Percentiles rank a stretch among this genome's conserved stretches.
Conservation (phyloP, 2,329 filamentous ascomycete genomes). For the Trichoderma arundinaceum region DNA sequence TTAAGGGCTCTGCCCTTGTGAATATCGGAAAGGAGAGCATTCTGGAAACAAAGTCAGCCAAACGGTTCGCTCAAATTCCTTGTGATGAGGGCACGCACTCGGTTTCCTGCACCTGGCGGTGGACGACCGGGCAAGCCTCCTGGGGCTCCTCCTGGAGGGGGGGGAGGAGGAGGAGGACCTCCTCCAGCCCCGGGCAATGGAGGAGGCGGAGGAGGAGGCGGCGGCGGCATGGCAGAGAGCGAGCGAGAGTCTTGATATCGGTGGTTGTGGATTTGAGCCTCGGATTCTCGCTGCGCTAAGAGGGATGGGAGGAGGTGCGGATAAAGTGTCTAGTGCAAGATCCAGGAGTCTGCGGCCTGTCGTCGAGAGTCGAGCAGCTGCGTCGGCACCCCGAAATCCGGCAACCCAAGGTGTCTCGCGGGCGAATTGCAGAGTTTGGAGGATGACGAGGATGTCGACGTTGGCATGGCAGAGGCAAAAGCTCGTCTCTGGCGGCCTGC, state of each 20-base stretch:
- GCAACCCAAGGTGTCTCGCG: constrained; percentile 4
- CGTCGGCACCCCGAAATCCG: not conserved
- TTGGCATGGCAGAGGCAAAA: constrained; percentile 16
- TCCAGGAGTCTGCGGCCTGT: not conserved
- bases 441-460: constrained; percentile 1
- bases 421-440: constrained; percentile 5
- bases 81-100: constrained; percentile 59
- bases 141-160: constrained; percentile 53
- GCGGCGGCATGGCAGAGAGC: constrained; percentile 52
- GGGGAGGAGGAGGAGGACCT: constrained; percentile 62
- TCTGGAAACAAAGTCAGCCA: constrained; percentile 56
- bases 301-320: not conserved
- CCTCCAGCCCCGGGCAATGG: constrained; percentile 67
- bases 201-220: constrained; percentile 73
- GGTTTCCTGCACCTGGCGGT: constrained; percentile 58
- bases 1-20: constrained; percentile 78
- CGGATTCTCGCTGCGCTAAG: constrained; percentile 12
- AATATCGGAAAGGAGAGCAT: constrained; percentile 87
- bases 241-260: constrained; percentile 10
- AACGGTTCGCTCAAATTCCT: not conserved
- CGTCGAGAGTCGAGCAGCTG: not conserved
- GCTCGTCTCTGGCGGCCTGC: constrained; percentile 20
- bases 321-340: constrained; percentile 5
- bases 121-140: constrained; percentile 64
- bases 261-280: not conserved